These are phyloP conservation scores for Lycium barbarum DNA, from an alignment of 257 asterid species.

Conservation along the genomic window DNA sequence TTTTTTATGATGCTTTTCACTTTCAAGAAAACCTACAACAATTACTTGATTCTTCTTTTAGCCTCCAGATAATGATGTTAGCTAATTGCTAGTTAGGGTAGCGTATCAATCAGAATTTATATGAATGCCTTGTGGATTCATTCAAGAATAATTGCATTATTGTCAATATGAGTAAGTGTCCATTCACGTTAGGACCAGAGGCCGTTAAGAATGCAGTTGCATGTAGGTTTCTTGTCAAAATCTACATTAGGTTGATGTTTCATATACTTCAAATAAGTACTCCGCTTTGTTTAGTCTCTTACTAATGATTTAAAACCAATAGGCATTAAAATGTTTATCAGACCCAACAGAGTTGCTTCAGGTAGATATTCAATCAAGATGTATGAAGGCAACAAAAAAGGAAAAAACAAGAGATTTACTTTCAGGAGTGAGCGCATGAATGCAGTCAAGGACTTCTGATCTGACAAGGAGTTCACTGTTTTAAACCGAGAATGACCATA, in stretches of 20 bases:
- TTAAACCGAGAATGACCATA: conserved; percentile 90
- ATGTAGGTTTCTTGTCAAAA: background rate
- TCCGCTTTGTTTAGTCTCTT: background rate
- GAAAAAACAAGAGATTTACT: conserved; percentile 47
- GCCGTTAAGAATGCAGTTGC: background rate
- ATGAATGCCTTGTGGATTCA: background rate
- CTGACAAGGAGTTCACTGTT: conserved; percentile 63
- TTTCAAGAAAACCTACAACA: background rate
- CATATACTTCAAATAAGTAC: background rate
- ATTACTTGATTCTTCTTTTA: background rate
- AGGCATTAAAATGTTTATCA: conserved; percentile 4
- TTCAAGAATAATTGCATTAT: background rate
- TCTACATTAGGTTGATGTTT: background rate
- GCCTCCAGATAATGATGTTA: conserved; percentile 9
- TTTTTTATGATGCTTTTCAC: background rate
- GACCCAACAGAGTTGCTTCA: background rate
- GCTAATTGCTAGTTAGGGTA: background rate
- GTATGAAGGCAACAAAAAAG: conserved; percentile 7
- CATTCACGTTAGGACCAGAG: background rate
- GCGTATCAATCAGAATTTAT: background rate
- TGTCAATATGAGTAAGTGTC: background rate
- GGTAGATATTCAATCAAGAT: conserved; percentile 2
- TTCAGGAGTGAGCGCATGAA: conserved; percentile 93
- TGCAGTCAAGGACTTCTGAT: conserved; percentile 83
- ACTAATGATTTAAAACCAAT: background rate